Conservation (phyloP, 2,329 filamentous ascomycete species). For the Rhexocercosporidium sp. region DNA sequence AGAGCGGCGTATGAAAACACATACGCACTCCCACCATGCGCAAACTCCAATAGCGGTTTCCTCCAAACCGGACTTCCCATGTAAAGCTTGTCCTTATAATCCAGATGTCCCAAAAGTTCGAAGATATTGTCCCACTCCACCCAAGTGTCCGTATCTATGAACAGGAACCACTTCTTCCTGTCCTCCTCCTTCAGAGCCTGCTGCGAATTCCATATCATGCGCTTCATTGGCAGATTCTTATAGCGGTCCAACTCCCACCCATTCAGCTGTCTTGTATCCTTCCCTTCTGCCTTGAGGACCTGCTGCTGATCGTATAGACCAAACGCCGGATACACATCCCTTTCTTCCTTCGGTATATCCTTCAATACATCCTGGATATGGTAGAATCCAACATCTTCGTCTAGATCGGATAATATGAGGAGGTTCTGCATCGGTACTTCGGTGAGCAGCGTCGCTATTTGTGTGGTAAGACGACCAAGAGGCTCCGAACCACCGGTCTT, state of each 20-base stretch:
- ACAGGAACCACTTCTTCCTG: conserved; percentile 26
- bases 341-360: conserved; percentile 19
- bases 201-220: conserved; percentile 23
- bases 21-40: conserved; percentile 26
- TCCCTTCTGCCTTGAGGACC: conserved; percentile 21
- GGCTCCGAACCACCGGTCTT: conserved; percentile 27
- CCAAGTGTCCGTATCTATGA: conserved; percentile 31
- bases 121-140: conserved; percentile 29
- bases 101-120: conserved; percentile 18
- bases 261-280: conserved; percentile 22
- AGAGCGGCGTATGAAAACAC: conserved; percentile 25
- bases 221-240: conserved; percentile 28
- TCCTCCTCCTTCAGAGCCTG: conserved; percentile 4
- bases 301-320: conserved; percentile 19
- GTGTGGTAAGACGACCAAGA: conserved; percentile 17
- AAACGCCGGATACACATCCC: conserved; percentile 19
- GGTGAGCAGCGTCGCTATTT: conserved; percentile 21
- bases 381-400: conserved; percentile 19
- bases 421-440: conserved; percentile 21
- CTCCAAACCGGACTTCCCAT: conserved; percentile 23
- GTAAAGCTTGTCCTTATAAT: conserved; percentile 14
- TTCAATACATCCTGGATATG: conserved; percentile 21
- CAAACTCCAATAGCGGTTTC: conserved; percentile 17
- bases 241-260: conserved; percentile 28
- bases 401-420: conserved; percentile 27